phyloP scores from a whole-genome alignment of 2,329 filamentous ascomycete species.

The Emericellopsis atlantica region DNA sequence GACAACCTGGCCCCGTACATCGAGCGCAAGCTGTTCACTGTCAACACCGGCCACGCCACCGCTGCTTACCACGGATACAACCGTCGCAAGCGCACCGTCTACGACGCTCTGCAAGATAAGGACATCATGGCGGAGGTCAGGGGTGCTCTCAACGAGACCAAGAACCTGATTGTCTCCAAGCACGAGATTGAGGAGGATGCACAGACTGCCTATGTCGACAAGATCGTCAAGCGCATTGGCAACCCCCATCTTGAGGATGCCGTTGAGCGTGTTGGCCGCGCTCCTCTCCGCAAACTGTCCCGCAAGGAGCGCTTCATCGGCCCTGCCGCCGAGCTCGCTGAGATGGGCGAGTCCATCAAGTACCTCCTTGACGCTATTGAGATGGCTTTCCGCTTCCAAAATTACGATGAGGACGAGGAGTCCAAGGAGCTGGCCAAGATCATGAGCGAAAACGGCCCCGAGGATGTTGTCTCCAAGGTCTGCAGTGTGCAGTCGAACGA shows the following conservation, averaged over 20 bases:
- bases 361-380: conserved; percentile 74
- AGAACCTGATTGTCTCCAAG: conserved; percentile 74
- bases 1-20: conserved; percentile 88
- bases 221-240: conserved; percentile 84
- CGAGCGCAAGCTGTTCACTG: conserved; percentile 97
- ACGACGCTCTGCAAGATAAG: conserved; percentile 74
- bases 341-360: conserved; percentile 60
- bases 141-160: conserved; percentile 73
- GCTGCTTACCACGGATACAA: conserved; percentile 92
- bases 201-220: conserved; percentile 78
- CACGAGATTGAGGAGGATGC: conserved; percentile 64
- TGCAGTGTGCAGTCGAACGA: conserved; percentile 69
- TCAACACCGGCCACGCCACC: conserved; percentile 96
- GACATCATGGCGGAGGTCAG: conserved; percentile 71
- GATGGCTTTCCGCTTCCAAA: conserved; percentile 91
- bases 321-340: conserved; percentile 79
- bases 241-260: conserved; percentile 89
- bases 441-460: conserved; percentile 60
- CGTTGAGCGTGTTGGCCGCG: conserved; percentile 89
- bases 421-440: conserved; percentile 75
- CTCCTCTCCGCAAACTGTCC: conserved; percentile 83
- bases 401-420: conserved; percentile 85
- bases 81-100: conserved; percentile 74
- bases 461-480: conserved; percentile 67
- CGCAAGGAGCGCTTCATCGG: conserved; percentile 95